Conservation (phyloP, 305 asterid genomes). For the Galium porrigens region DNA sequence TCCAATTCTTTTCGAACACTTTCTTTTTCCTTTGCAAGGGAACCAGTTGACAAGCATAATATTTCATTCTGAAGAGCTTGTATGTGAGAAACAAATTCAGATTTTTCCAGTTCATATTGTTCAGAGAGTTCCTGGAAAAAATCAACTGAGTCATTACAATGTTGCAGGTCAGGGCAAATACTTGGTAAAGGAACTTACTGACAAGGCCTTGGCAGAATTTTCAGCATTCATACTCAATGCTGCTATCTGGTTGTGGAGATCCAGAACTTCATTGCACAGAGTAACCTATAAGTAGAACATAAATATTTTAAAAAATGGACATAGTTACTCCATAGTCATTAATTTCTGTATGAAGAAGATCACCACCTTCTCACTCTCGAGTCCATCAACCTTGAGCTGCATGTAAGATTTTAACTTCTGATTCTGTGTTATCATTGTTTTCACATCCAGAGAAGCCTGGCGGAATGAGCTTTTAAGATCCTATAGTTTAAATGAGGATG, state of each 20-base stretch:
- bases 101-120: constrained; percentile 43
- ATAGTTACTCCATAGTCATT: constrained; percentile 10
- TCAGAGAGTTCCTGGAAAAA: constrained; percentile 43
- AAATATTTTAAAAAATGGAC: constrained; percentile 20
- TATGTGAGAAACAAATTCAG: constrained; percentile 37
- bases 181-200: constrained; percentile 30
- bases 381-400: constrained; percentile 38
- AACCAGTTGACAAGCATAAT: constrained; percentile 46
- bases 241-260: constrained; percentile 41
- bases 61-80: constrained; percentile 52
- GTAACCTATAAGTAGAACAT: constrained; percentile 27
- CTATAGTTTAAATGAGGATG: constrained; percentile 27
- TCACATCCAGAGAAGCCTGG: constrained; percentile 37
- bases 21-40: constrained; percentile 82
- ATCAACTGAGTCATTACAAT: constrained; percentile 17
- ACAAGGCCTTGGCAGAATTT: constrained; percentile 30
- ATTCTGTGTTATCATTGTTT: constrained; percentile 29
- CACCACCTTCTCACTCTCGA: constrained; percentile 65
- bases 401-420: constrained; percentile 43
- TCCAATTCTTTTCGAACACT: constrained; percentile 70
- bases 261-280: constrained; percentile 40
- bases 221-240: constrained; percentile 39
- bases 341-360: constrained; percentile 14
- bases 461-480: constrained; percentile 45
- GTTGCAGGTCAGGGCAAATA: constrained; percentile 3